Base-by-base conservation (phyloP, 345 rosid genomes). In the Erysimum cheiranthoides region DNA sequence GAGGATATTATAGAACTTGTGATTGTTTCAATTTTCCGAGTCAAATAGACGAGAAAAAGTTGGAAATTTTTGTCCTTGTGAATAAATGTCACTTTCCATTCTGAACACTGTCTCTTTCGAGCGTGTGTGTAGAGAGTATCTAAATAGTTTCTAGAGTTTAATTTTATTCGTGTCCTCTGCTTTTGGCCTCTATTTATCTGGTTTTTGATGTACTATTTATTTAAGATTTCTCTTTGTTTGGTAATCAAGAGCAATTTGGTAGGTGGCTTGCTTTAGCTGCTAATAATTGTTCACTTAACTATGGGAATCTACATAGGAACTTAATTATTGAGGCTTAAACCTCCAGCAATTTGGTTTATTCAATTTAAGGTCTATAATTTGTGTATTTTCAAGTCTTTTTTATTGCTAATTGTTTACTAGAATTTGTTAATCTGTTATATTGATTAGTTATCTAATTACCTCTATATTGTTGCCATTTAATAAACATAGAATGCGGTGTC, bases 21-120 rank as follows among this genome's bases (percentile, higher is more conserved):
- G 51, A 31, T 73, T 5, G 35, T 28, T 43, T 25, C 38, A 54
- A 21, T 53, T n/a, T 66, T 30, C 49, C 10, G 21, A 68, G 69
- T 52, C 62, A 68, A 61, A 61, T 60, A 40, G 67, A 74, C 3
- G 28, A 47, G 54, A 8, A 60, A 74, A 63, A 56, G 70, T 27
- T 63, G 57, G 43, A 46, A 34, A 52, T 34, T 78, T 78, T 65
- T 72, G 78, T 58, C 68, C 68, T 46, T 52, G 77, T 71, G 73
- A 32, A 32, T 59, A 58, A 72, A 58, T 77, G 72, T 77, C 71
- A 53, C 71, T 77, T 77, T 77, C 80, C 71, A 38, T 53, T 43
- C 47, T 64, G 54, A 63, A 47, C 31, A 36, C 68, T 70, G 80
- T 70, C 75, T 76, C 75, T 76, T 52, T 76, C 58, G 40, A 52